These are phyloP conservation scores for Trifolium repens DNA, from an alignment of 306 rosid species.

Conservation along the genomic window DNA sequence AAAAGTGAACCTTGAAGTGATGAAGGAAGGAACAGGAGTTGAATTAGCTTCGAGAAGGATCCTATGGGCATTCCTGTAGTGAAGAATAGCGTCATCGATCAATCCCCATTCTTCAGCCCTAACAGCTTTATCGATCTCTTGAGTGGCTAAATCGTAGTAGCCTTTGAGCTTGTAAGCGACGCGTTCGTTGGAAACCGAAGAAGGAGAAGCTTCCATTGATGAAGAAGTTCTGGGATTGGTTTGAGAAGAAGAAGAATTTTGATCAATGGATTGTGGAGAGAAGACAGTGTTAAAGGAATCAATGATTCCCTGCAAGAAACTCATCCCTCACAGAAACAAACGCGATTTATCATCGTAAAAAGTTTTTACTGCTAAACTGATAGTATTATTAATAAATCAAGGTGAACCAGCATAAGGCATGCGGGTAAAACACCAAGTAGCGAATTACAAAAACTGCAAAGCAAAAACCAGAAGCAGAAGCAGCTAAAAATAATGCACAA, in stretches of 20 bases:
- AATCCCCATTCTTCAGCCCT: slow-evolving; percentile 98
- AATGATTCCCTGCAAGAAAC: slow-evolving; percentile 67
- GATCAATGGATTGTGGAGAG: slow-evolving; percentile 39
- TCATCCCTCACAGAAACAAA: slow-evolving; percentile 43
- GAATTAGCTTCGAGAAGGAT: slow-evolving; percentile 83
- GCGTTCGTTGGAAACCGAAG: slow-evolving; percentile 80
- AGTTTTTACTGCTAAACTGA: neutral
- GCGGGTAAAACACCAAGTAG: too few species aligned
- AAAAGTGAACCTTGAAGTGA: slow-evolving; percentile 60
- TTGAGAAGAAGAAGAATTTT: slow-evolving; percentile 34
- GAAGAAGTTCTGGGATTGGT: slow-evolving; percentile 46
- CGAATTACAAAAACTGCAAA: too few species aligned
- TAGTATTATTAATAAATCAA: too few species aligned
- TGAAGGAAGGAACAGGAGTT: slow-evolving; percentile 73
- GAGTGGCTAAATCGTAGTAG: slow-evolving; percentile 82
- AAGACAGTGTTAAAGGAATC: slow-evolving; percentile 71
- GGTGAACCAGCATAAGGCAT: too few species aligned
- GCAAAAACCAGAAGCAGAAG: too few species aligned
- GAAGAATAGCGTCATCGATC: slow-evolving; percentile 76
- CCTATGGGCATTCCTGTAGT: slow-evolving; percentile 77
- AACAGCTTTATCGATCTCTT: slow-evolving; percentile 90
- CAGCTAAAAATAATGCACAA: too few species aligned
- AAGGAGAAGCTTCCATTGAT: slow-evolving; percentile 62
- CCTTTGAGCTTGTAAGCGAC: slow-evolving; percentile 92
- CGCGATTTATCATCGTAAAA: slow-evolving; percentile 32